Percentiles rank a stretch among this genome's conserved stretches.
These are phyloP conservation scores for Yamadazyma aaseri DNA, from an alignment of 1,139 yeast species.

Conservation along the genomic window DNA sequence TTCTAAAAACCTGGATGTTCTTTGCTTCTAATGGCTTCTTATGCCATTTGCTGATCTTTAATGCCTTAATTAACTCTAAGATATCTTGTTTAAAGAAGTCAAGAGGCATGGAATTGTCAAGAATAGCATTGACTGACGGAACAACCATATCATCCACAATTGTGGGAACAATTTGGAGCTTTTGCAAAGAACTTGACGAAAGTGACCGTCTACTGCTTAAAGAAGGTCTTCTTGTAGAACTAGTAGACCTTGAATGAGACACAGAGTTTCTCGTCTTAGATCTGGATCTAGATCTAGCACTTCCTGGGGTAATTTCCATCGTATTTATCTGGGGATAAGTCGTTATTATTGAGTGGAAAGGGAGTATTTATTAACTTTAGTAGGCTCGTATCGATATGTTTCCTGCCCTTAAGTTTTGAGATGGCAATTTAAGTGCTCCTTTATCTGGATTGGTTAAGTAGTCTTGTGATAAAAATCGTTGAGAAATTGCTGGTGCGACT, in stretches of 20 bases:
- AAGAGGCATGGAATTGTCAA: constrained; percentile 73
- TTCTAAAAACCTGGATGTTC: constrained; percentile 52
- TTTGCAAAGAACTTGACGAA: constrained; percentile 28
- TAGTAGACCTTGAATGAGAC: constrained; percentile 36
- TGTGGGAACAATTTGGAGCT: constrained; percentile 28
- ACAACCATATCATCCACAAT: constrained; percentile 26
- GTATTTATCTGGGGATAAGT: too few relatives aligned
- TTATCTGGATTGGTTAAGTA: too few relatives aligned
- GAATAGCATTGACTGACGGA: constrained; percentile 40
- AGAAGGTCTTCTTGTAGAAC: constrained; percentile 39
- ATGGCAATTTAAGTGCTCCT: too few relatives aligned
- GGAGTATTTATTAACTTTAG: too few relatives aligned
- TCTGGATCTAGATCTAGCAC: constrained; percentile 34
- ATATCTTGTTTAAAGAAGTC: constrained; percentile 86
- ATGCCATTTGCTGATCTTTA: constrained; percentile 80
- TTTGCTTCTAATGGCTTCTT: constrained; percentile 41
- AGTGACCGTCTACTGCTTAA: constrained; percentile 29
- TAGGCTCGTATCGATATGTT: too few relatives aligned
- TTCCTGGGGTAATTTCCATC: constrained; percentile 30
- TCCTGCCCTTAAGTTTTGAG: too few relatives aligned
- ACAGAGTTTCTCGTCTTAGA: constrained; percentile 38
- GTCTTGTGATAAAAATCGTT: too few relatives aligned
- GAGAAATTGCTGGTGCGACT: too few relatives aligned
- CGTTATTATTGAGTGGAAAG: too few relatives aligned
- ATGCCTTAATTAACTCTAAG: constrained; percentile 58